Conservation (phyloP, 768 basidiomycete species). For the Trametes elegans region DNA sequence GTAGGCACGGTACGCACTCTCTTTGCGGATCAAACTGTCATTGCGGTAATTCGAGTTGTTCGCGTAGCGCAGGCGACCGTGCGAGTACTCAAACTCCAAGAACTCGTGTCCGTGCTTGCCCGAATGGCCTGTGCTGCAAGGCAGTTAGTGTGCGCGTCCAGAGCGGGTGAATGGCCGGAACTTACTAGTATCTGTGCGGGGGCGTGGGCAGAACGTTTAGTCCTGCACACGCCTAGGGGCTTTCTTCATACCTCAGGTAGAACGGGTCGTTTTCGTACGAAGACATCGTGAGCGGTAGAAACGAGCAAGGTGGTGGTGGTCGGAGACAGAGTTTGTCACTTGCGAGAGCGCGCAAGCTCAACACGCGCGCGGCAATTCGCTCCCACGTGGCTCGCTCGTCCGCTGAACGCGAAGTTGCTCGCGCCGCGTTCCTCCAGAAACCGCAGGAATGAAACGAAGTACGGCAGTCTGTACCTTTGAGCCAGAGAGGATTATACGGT, state of each 20-base stretch:
- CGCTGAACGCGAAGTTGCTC: background rate
- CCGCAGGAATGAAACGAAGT: background rate
- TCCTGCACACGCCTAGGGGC: slow-evolving; percentile 23
- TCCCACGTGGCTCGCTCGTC: background rate
- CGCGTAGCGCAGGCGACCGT: slow-evolving; percentile 94
- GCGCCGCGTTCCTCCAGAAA: background rate
- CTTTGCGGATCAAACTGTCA: slow-evolving; percentile 97
- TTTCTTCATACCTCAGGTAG: slow-evolving; percentile 62
- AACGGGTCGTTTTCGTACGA: slow-evolving; percentile 70
- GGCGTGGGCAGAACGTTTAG: slow-evolving; percentile 23
- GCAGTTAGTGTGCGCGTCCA: slow-evolving; percentile 33
- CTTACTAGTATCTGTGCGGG: slow-evolving; percentile 50
- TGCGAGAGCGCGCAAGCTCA: background rate
- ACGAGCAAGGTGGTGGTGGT: background rate
- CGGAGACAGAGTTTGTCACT: background rate
- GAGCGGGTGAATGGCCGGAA: slow-evolving; percentile 3
- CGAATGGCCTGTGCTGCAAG: slow-evolving; percentile 90
- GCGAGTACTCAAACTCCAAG: slow-evolving; percentile 96
- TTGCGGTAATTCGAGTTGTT: slow-evolving; percentile 99
- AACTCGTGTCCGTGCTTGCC: slow-evolving; percentile 98
- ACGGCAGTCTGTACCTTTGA: too few relatives aligned
- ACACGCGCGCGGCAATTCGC: background rate
- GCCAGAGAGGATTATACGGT: too few relatives aligned
- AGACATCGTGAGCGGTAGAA: slow-evolving; percentile 41
- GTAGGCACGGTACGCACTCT: slow-evolving; percentile 61